Base-by-base conservation (phyloP, 73 alveolate species). In the Uronychia setigera region DNA sequence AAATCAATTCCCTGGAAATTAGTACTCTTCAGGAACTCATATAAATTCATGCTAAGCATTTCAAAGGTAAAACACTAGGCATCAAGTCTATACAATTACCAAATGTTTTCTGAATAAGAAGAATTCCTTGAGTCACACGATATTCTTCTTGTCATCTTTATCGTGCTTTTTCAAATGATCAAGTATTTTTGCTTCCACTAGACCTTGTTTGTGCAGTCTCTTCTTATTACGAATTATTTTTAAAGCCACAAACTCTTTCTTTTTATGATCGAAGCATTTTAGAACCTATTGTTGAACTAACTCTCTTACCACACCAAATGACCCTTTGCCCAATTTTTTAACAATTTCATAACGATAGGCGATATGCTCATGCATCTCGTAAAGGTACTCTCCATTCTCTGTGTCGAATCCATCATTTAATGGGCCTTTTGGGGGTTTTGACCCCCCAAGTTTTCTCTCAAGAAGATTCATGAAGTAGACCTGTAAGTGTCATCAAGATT, bases 211-310 rank as follows among this genome's bases (percentile, higher is more conserved):
- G 80, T 87, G 79, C 80, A 74, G 88, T 67, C 81, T 83, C 32
- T 87, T 84, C 80, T 82, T 60, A 80, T 93, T 94, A 78, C 90
- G 93, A 26, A 93, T 92, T 67, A 94, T 46, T 87, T 95, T 95
- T 79, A 95, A 76, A n/a, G 98, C 96, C 26, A 95, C 96, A 27
- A 67, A 35, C 85, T 91, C 93, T 76, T 93, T 91, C 31, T 76
- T 88, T 85, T 95, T 95, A 79, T 95, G 98, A 85, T 95, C 99
- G 33, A 84, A 76, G 81, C 99, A 95, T 85, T 95, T 84, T 19
- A 93, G 76, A 0, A 96, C 97, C 80, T 93, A 95, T 13, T n/a
- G n/a, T 46, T 46, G 5, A 46, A 11, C 67, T 46, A 11, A 19
- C n/a, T 19, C 19, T 19, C 67, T 46, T 46, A 46, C 91, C 13